Base-by-base conservation (phyloP, 192 early-diverging fungal genomes). In the Rhizophagus prolifer region DNA sequence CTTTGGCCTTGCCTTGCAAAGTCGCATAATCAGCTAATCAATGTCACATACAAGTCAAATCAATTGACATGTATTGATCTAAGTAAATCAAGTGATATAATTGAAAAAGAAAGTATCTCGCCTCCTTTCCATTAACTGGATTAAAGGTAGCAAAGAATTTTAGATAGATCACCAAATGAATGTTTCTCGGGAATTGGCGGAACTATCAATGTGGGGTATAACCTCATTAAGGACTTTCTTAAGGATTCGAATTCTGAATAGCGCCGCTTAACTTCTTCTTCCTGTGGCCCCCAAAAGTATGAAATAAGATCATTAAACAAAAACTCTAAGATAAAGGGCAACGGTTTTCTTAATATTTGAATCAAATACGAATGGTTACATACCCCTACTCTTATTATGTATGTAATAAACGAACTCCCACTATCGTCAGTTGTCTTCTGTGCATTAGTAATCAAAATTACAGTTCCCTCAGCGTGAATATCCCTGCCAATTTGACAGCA, bases 141-240 rank as follows among this genome's bases (percentile, higher is more conserved):
- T 38, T 38, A 47, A 58, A 6, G 47, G 61, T 25, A 26, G 78
- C 82, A 79, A 21, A 81, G 82, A 59, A 79, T 88, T 76, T 23
- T n/a, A n/a, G 58, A 31, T 74, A n/a, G 54, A 31, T 85, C 89
- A 85, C 91, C 86, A 68, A 99, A 80, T 25, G 94, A 91, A 85
- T 99, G 97, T 84, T 99, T 99, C 75, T 97, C 96, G 23, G 97
- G 97, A 77, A 99, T 97, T 26, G 97, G 97, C 8, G 96, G 96
- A 12, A 98, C 90, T 65, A 97, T 92, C 58, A 94, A 80, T 1
- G 92, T 94, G 8, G 96, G 96, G 80, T 98, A 94, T 69, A 95
- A 86, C 50, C 89, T 85, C 23, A 84, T 85, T 66, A 99, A 86
- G 14, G 91, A 81, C 65, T 87, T 92, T 72, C 95, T 86, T 59